These are phyloP conservation scores for Nowakowskiella sp. DNA, from an alignment of 192 early-diverging fungal species.

Conservation along the genomic window DNA sequence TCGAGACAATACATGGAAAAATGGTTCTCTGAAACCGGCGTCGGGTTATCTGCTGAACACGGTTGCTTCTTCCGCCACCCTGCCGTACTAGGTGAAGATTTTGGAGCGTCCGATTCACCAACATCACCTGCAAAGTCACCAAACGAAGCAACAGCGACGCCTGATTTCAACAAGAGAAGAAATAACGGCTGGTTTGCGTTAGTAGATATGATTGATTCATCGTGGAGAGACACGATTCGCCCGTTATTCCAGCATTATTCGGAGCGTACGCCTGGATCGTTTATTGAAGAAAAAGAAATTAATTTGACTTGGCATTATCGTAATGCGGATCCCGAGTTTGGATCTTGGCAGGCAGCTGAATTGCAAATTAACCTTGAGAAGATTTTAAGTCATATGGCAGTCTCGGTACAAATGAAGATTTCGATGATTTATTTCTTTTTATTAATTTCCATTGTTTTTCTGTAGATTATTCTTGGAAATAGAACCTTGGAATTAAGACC, in stretches of 20 bases:
- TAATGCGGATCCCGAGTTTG: conserved; percentile 90
- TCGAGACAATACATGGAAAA: conserved; percentile 76
- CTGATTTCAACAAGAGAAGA: conserved; percentile 22
- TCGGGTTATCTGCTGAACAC: conserved; percentile 95
- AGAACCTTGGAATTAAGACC: conserved; percentile 96
- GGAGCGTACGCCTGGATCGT: conserved; percentile 93
- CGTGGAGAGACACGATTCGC: conserved; percentile 86
- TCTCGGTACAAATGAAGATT: conserved; percentile 46
- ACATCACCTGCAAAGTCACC: conserved; percentile 4
- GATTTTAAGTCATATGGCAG: conserved; percentile 82
- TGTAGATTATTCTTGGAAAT: conserved; percentile 84
- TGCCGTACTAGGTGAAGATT: conserved; percentile 41
- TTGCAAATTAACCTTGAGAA: conserved; percentile 96
- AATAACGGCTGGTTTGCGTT: conserved; percentile 77
- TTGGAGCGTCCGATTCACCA: conserved; percentile 25
- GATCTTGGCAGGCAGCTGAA: conserved; percentile 96
- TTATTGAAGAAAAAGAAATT: conserved; percentile 98
- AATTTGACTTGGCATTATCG: conserved; percentile 98
- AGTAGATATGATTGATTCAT: conserved; percentile 80
- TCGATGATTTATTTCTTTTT: background rate
- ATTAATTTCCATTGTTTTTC: conserved; percentile 7
- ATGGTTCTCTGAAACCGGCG: conserved; percentile 82
- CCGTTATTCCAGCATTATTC: conserved; percentile 96
- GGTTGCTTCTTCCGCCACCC: conserved; percentile 98
- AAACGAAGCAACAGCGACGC: background rate